These are phyloP conservation scores for Aegilops tauschii DNA, from an alignment of 176 grass and related monocot species.

Conservation along the genomic window DNA sequence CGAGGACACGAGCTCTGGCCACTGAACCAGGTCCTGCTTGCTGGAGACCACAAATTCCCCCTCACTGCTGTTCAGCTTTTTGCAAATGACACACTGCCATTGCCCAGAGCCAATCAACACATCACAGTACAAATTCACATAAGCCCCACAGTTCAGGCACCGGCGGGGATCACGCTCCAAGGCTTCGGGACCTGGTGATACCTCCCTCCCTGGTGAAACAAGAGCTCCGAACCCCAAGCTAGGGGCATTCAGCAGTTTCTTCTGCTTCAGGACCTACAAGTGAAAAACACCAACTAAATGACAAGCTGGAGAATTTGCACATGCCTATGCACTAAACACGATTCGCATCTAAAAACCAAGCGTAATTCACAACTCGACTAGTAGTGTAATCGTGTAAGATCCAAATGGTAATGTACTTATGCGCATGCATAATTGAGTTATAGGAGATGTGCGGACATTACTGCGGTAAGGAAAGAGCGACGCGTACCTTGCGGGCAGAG, in stretches of 20 bases:
- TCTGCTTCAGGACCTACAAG: slow-evolving; percentile 79
- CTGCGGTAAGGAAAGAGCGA: neutral
- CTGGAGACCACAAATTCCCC: slow-evolving; percentile 78
- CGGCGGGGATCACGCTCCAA: slow-evolving; percentile 62
- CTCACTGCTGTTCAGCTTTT: slow-evolving; percentile 75
- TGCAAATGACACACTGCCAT: slow-evolving; percentile 94
- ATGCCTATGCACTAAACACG: neutral
- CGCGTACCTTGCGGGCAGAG: slow-evolving; percentile 85
- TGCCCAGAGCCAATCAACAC: slow-evolving; percentile 62
- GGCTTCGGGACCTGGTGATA: slow-evolving; percentile 61
- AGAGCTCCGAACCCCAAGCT: slow-evolving; percentile 90
- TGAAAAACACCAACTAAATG: neutral
- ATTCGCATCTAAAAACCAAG: neutral
- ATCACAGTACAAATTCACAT: slow-evolving; percentile 79
- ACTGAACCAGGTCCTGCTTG: slow-evolving; percentile 72
- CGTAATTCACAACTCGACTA: neutral
- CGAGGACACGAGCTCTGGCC: slow-evolving; percentile 61
- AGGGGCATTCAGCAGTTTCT: slow-evolving; percentile 79
- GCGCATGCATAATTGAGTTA: neutral
- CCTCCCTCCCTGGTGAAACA: slow-evolving; percentile 78
- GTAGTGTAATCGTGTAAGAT: neutral
- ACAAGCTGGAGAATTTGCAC: slow-evolving; percentile 14
- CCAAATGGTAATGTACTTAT: neutral
- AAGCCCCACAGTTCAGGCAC: slow-evolving; percentile 85
- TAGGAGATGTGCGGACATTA: neutral